Base-by-base conservation (phyloP, 2,329 filamentous ascomycete genomes). In the Hypoxylon sp. region DNA sequence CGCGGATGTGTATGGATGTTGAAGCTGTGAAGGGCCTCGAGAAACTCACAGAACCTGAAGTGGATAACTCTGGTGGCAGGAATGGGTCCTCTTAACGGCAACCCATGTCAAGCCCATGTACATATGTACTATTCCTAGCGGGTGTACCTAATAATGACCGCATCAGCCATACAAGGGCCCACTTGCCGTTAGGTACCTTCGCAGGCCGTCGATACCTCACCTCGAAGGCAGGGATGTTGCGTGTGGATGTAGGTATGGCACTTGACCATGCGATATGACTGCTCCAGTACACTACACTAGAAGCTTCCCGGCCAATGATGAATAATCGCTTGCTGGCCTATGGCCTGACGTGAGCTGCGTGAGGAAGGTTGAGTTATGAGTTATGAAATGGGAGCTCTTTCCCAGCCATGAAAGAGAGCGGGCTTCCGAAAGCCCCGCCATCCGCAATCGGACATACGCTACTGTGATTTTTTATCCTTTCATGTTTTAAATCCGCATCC, bases 21-120 rank as follows among this genome's bases (percentile, higher is more conserved):
- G 58, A 68, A 52, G 65, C 51, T 61, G 62, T 68, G 51, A 57
- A 66, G 65, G 62, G 50, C 49, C 56, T 53, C 24, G 50, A 52
- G 61, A 64, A 67, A 26, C 40, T 64, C 22, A 32, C 55, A 56
- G 55, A 64, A 61, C 7, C 40, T 46, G 20, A 52, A 28, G 63
- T 58, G 53, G 63, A 38, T 50, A 53, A 40, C 12, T 45, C 16
- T 30, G 28, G 49, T 30, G 57, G 30, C 49, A 62, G 45, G 59
- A 42, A 60, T 56, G 45, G 50, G 50, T 48, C 52, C 1, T 32
- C 14, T 9, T 26, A 40, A 50, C 53, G 20, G 26, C 22, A 48
- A 53, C 50, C 60, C 50, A 38, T 59, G 55, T 59, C 32, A 12
- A 57, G 12, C 7, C 7, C 32, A 42, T 49, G 36, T 53, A 64